These are phyloP conservation scores for Diplotaxis tenuifolia DNA, from an alignment of 345 rosid genomes.

Conservation along the genomic window DNA sequence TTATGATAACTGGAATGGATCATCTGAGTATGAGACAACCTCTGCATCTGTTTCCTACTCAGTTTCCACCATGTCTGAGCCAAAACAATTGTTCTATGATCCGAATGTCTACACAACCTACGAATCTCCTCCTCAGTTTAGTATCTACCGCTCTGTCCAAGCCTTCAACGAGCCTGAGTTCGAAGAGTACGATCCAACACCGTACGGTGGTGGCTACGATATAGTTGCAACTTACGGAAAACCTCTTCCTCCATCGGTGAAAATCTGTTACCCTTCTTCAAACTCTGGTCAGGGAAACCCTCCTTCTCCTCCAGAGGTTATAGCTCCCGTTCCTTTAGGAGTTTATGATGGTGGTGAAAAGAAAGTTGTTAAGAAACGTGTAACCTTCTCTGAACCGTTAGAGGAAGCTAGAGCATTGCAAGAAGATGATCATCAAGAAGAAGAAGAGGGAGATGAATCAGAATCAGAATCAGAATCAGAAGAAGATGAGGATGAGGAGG, in stretches of 20 bases:
- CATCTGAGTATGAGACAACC: slow-evolving; percentile 23
- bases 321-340: slow-evolving; percentile 38
- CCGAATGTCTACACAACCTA: slow-evolving; percentile 28
- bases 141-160: slow-evolving; percentile 41
- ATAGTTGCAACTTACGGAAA: slow-evolving; percentile 54
- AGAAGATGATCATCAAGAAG: not conserved
- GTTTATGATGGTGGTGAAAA: slow-evolving; percentile 36
- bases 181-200: slow-evolving; percentile 73
- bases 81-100: slow-evolving; percentile 37
- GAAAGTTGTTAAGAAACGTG: slow-evolving; percentile 26
- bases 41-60: slow-evolving; percentile 46
- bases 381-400: slow-evolving; percentile 29
- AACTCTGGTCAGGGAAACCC: slow-evolving; percentile 8
- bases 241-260: slow-evolving; percentile 60
- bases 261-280: slow-evolving; percentile 59
- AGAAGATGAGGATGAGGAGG: not conserved
- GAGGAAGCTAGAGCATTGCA: slow-evolving; percentile 27
- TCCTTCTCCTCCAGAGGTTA: slow-evolving; percentile 35
- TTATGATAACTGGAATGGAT: slow-evolving; percentile 32
- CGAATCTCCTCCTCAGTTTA: slow-evolving; percentile 41
- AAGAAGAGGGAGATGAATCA: not conserved
- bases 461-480: no score
- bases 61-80: slow-evolving; percentile 41
- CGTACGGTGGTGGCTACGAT: slow-evolving; percentile 77
- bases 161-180: slow-evolving; percentile 52